Evolutionary conservation across 2,329 filamentous ascomycete species (phyloP), one percentile per base, ranked within the genome.

Genomic region (Aspergillus arachidicola): DNA sequence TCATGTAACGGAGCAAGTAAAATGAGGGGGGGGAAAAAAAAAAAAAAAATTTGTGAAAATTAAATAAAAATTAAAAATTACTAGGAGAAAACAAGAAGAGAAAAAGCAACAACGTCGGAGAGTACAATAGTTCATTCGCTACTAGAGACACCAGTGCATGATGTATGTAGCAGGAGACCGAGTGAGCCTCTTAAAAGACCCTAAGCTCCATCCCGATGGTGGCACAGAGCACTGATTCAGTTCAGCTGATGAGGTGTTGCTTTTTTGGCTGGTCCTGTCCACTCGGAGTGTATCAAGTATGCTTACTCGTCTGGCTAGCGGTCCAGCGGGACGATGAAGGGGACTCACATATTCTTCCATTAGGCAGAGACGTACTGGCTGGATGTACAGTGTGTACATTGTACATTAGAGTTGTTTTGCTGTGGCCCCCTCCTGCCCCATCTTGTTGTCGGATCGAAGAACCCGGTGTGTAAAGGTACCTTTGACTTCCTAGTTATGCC

Each of bases 251-350:
- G 32, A 36, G 38, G 51, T 38, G 32, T 38, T 55, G 32, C 51
- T 38, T 55, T 55, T 55, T 36, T 32, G 50, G 50, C 30, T 54
- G 2, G 7, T 26, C 51, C 51, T 21, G 16, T 41, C 51, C 51
- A 55, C 21, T 55, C 51, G 30, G 51, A 54, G 51, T 54, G 51
- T 34, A 54, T 54, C 19, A 54, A n/a, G 3, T 21, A 54, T 36
- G 28, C 30, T 30, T 16, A n/a, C 51, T 23, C 21, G 5, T 34
- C 32, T 21, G 30, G 11, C 6, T 36, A 30, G 11, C 51, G 21
- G 9, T 34, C 50, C 32, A 54, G 51, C n/a, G 16, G 16, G 38
- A 19, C 7, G 6, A 19, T 9, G 7, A 19, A 10, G 38, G 19
- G 19, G 38, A 16, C 34, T 16, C 34, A 16, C 34, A 36, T 36